Evolutionary conservation across 1,284 basidiomycete species (phyloP), one percentile per base, ranked within the genome.

Genomic region (Cryptococcus amylolentus): DNA sequence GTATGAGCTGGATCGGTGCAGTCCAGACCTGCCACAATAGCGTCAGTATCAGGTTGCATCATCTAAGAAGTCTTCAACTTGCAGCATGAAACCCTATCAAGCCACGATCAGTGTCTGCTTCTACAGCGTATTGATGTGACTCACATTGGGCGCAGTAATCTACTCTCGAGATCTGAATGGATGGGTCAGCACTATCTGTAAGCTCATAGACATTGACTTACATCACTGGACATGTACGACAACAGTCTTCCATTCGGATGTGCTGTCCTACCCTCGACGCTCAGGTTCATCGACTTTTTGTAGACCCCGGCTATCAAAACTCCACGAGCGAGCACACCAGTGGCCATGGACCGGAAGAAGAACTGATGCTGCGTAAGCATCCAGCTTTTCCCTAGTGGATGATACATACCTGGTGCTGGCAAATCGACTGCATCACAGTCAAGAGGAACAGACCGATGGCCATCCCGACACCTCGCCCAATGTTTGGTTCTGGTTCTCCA

Each of bases 241-340:
- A 95, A 86, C 47, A 73, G 54, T 53, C 70, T 72, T 40, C 91
- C 91, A 66, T 90, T 93, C 0, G 89, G 85, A 35, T 92, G 81
- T 4, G 86, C 86, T 3, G 86, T 85, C n/a, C 93, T 84, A 12
- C 90, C 85, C 50, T 91, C 87, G 20, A 88, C 84, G 14, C 20
- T 27, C 12, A 26, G 3, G 88, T 88, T 47, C 5, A 42, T n/a
- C 1, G 90, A 86, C 49, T 87, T 86, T 31, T 84, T 82, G 76
- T 94, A 98, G 55, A 97, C 88, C 9, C 88, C 87, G 0, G 89
- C 86, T 67, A 97, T 96, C 54, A 97, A 83, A 0, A 91, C 92
- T 4, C 87, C 86, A 46, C 93, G 86, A 4, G 90, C 72, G 20
- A 95, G 82, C 9, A 96, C 91, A 53, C 91, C 91, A 4, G 84